Evolutionary conservation across 352 stramenopile genomes (phyloP).

Genomic region (Pythium phragmiticola): DNA sequence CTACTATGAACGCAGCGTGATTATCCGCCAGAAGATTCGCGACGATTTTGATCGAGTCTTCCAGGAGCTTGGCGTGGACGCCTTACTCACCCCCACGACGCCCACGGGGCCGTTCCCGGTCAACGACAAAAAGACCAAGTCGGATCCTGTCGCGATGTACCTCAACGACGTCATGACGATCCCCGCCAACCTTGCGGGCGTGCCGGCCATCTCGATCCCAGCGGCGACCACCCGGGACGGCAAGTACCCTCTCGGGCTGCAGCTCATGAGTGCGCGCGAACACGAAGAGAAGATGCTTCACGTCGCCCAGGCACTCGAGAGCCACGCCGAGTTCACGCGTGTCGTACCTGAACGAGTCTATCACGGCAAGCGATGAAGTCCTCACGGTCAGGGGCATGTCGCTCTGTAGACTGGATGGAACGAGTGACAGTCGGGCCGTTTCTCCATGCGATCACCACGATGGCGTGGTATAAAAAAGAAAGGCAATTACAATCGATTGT

Average conservation of each 20-base stretch:
- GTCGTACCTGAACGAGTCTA: conserved; percentile 60
- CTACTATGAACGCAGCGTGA: conserved; percentile 89
- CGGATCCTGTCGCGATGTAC: conserved; percentile 84
- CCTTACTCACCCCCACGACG: conserved; percentile 86
- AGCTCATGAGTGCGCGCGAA: conserved; percentile 72
- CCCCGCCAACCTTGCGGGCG: conserved; percentile 82
- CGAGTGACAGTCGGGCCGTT: no score
- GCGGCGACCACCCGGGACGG: conserved; percentile 54
- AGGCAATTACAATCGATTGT: not conserved
- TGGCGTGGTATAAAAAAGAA: conserved; percentile 19
- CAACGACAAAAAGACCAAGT: conserved; percentile 48
- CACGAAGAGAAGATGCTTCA: conserved; percentile 61
- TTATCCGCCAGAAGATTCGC: conserved; percentile 76
- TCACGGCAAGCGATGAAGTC: conserved; percentile 26
- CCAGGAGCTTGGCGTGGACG: conserved; percentile 61
- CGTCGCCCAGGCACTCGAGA: conserved; percentile 63
- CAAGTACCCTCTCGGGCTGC: conserved; percentile 68
- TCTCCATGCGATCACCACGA: not conserved
- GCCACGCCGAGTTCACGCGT: conserved; percentile 45
- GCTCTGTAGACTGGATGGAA: no score
- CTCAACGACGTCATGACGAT: conserved; percentile 94
- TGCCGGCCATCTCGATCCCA: conserved; percentile 85
- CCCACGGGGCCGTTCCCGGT: conserved; percentile 78
- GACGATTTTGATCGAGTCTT: conserved; percentile 71
- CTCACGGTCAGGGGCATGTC: not conserved